Percentiles rank a stretch among this genome's conserved stretches.
These are phyloP conservation scores for Pyrenophora seminiperda DNA, from an alignment of 2,329 filamentous ascomycete species.

Conservation along the genomic window DNA sequence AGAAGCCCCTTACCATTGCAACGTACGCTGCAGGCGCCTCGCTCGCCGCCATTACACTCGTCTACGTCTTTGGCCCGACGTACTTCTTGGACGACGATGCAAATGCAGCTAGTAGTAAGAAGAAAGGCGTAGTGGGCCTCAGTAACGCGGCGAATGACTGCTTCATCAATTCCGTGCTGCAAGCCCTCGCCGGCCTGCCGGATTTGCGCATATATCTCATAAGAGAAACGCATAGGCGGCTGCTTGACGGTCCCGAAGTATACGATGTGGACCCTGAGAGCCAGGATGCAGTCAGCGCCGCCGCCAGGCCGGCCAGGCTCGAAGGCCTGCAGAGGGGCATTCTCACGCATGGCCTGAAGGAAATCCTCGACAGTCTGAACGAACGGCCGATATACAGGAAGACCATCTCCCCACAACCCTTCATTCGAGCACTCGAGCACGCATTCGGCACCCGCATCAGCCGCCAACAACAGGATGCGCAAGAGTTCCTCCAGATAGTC, in stretches of 20 bases:
- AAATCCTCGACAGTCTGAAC: slow-evolving; percentile 89
- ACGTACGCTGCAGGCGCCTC: slow-evolving; percentile 95
- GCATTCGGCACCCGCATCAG: slow-evolving; percentile 92
- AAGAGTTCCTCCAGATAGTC: slow-evolving; percentile 94
- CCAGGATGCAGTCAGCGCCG: slow-evolving; percentile 48
- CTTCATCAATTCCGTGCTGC: slow-evolving; percentile 90
- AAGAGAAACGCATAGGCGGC: slow-evolving; percentile 82
- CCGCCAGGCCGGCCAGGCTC: slow-evolving; percentile 55
- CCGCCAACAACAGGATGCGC: slow-evolving; percentile 93
- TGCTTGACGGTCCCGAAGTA: slow-evolving; percentile 75
- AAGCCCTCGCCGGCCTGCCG: slow-evolving; percentile 86
- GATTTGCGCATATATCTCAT: slow-evolving; percentile 92
- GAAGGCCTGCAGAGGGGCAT: slow-evolving; percentile 74
- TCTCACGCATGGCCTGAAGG: slow-evolving; percentile 86
- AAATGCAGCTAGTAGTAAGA: slow-evolving; percentile 67
- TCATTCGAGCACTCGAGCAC: slow-evolving; percentile 80
- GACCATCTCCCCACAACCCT: slow-evolving; percentile 84
- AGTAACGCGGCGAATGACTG: slow-evolving; percentile 83
- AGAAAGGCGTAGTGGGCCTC: slow-evolving; percentile 86
- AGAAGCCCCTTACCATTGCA: slow-evolving; percentile 80
- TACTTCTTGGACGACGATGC: slow-evolving; percentile 89
- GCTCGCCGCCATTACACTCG: slow-evolving; percentile 88
- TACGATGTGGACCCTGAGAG: slow-evolving; percentile 67
- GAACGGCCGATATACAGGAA: slow-evolving; percentile 93
- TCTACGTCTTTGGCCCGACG: slow-evolving; percentile 98